Base-by-base conservation (phyloP, 208 protist species). In the Kentomonas sorsogonicus region DNA sequence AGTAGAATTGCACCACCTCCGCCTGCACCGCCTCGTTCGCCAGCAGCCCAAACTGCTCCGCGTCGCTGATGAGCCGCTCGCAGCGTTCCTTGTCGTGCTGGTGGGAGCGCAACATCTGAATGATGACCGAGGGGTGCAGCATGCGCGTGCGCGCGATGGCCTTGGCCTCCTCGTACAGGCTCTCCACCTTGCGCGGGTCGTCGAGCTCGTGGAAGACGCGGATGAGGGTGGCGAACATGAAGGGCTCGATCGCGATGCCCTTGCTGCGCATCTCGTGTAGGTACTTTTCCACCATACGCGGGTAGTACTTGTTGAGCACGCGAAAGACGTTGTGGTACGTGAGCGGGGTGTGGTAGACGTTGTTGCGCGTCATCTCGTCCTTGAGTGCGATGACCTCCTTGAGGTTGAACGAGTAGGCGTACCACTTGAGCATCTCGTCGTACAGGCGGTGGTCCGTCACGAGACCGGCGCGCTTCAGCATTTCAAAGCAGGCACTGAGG, bases 351-450 rank as follows among this genome's bases (percentile, higher is more conserved):
- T 92, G 90, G 58, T 83, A 86, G 34, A 96, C 72, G 47, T 82
- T 53, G 33, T 70, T 50, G 25, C 74, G 70, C 6, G 69, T 77
- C 90, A 96, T 96, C 54, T 93, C 77, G 46, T 94, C 79, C 47
- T 96, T 96, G 33, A 96, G 68, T 1, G 79, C 77, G 33, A 96
- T 83, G 22, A 91, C 90, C 29, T 94, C 86, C 46, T 90, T 91
- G 0, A 94, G 48, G 53, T 94, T 96, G 64, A 82, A 84, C 26
- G 77, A 52, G 53, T 88, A 69, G 5, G 86, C 78, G 62, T 91
- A 90, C 86, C 90, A 96, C 41, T 77, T 72, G 13, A 96, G 65
- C 83, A 94, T 89, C 63, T 96, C 90, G 56, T 94, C 85, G 72
- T 93, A 96, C 3, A 91, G 59, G 3, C 76, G 66, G 57, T 89